phyloP scores from a whole-genome alignment of 2,329 filamentous ascomycete genomes.

The Pyrenochaeta sp. region DNA sequence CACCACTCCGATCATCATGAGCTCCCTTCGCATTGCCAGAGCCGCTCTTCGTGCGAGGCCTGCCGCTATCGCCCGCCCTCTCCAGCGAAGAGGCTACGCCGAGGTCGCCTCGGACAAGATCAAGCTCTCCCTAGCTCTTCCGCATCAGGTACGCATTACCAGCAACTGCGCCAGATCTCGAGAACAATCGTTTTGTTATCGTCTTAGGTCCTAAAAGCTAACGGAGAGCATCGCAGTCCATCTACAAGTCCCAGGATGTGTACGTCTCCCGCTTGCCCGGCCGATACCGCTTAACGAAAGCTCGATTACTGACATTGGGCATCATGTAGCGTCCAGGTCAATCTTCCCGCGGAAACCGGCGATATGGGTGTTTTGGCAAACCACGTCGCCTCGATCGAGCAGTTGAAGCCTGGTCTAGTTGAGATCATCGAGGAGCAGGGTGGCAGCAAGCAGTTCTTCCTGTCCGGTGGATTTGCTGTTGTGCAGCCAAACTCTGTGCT shows the following conservation, averaged over 20 bases:
- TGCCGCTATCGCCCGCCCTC: constrained; percentile 75
- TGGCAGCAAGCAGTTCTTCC: constrained; percentile 95
- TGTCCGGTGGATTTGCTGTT: constrained; percentile 95
- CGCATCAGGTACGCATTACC: constrained; percentile 85
- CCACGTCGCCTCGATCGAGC: constrained; percentile 98
- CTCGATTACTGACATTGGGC: constrained; percentile 41
- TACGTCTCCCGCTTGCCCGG: constrained; percentile 58
- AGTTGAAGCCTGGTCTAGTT: constrained; percentile 94
- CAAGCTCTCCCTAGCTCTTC: constrained; percentile 96
- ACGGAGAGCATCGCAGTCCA: constrained; percentile 59
- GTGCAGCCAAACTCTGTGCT: constrained; percentile 94
- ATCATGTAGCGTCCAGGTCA: constrained; percentile 84
- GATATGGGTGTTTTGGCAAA: constrained; percentile 99
- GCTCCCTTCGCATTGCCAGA: constrained; percentile 91
- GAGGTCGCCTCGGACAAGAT: constrained; percentile 70
- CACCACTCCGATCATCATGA: constrained; percentile 70
- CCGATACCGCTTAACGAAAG: constrained; percentile 29
- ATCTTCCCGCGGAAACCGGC: constrained; percentile 96
- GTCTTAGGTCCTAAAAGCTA: constrained; percentile 24
- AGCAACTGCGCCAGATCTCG: constrained; percentile 12
- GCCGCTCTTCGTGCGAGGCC: constrained; percentile 83
- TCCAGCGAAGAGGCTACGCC: constrained; percentile 89
- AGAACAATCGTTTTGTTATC: constrained; percentile 3
- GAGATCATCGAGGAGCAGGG: constrained; percentile 95
- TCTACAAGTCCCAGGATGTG: constrained; percentile 77